Evolutionary conservation across 2,329 filamentous ascomycete genomes (phyloP), one percentile per base, ranked within the genome.

Genomic region (Sclerotinia nivalis): DNA sequence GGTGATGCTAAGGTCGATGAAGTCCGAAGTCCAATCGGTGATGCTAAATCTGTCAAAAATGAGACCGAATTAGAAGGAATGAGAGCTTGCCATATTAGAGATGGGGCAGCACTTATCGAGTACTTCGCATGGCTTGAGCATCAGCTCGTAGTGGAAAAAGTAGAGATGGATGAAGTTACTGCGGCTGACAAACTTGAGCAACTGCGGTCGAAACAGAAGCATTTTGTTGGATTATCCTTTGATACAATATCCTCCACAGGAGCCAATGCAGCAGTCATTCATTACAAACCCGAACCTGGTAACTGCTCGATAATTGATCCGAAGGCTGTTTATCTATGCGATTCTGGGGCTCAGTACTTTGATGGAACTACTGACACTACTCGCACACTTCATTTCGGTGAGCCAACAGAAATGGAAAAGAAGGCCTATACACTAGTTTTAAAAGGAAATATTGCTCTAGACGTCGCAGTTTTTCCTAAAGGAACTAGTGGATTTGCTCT

Each of bases 91-190:
- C 96, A 99, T 78, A 88, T 98, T 74, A 89, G 96, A 73, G 96
- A 99, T 77, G 96, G 96, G 60, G 93, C 93, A 60, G 95, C 96
- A 2, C 81, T 98, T 72, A 94, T 89, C 69, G 89, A 97, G 78
- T 99, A 93, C 80, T 97, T 99, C 80, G 93, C 96, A 18, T 99
- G 96, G 96, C 86, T 99, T 4, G 96, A 99, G 80, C 88, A 97
- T 76, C 91, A 97, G 77, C 84, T 99, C 34, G 79, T 92, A 70
- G 87, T 85, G 74, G 90, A 95, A 79, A 91, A 91, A 72, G 86
- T 86, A 1, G 86, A 83, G 5, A 81, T 99, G 10, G 93, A 98
- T 77, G 96, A 99, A 79, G 93, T 97, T 2, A 86, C 92, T 74
- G 96, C 88, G n/a, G 93, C 94, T 22, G 93, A 97, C 79, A 96